Evolutionary conservation across 345 rosid genomes (phyloP), one percentile per base, ranked within the genome.

Genomic region (Leavenworthia alabamica): DNA sequence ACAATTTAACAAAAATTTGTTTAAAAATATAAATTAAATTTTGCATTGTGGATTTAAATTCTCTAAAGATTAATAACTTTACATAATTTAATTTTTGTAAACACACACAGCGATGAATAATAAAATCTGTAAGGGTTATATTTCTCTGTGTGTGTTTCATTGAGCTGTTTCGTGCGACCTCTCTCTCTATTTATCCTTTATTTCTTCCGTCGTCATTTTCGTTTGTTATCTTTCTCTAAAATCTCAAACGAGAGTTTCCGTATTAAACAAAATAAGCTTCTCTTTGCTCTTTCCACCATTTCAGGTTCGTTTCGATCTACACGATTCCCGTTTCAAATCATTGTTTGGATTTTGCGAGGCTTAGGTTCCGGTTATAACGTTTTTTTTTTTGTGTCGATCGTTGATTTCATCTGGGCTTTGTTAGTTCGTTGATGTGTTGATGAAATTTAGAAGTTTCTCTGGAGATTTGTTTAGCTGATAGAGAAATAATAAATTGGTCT

Each of bases 281-380:
- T 33, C 80, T 69, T 65, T 64, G 66, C 49, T 72, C 71, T 67
- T 62, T 31, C 35, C 62, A 72, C 62, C 56, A 44, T 27, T 44
- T 1, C 63, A 70, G 87, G 86, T 80, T 79, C 62, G 79, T 41
- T 68, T 79, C 83, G 84, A 82, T 87, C 88, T 72, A 16, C 54
- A 13, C 64, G 76, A 37, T 40, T 65, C 19, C 42, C 37, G 16
- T 42, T 31, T 20, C 40, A 0, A 36, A 12, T 29, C 27, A 33
- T 23, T 11, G 3, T 54, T 66, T 24, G 35, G 64, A 70, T 44
- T 58, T 33, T 32, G 33, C 61, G 32, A 31, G 53, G 64, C 73
- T 70, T 69, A 69, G 76, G 81, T 80, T 79, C 48, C 71, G 71
- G 57, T 68, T 51, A 60, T 64, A 66, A 73, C 82, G 71, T 77